Evolutionary conservation across 306 rosid genomes (phyloP).

Genomic region (Quercus agrifolia): DNA sequence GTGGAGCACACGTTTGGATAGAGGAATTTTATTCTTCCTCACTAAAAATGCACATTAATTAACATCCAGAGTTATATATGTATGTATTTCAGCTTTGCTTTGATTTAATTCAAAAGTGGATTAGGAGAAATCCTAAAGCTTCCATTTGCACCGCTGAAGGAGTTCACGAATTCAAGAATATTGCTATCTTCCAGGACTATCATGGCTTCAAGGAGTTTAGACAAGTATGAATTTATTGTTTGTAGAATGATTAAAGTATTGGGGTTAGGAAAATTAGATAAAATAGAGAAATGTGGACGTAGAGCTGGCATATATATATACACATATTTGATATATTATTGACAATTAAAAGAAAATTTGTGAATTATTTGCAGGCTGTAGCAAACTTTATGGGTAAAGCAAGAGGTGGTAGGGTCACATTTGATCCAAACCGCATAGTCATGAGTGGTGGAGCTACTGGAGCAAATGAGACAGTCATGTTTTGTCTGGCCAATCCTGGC

Average conservation of each 20-base stretch:
- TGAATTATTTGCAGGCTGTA: conserved; percentile 44
- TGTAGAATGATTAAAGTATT: too few species aligned
- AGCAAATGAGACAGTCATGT: conserved; percentile 74
- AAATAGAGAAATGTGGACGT: background rate
- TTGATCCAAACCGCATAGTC: conserved; percentile 65
- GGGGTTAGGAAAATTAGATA: background rate
- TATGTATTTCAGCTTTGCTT: conserved; percentile 45
- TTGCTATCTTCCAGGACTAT: conserved; percentile 81
- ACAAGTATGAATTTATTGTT: conserved; percentile 35
- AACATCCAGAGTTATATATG: background rate
- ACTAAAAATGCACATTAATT: background rate
- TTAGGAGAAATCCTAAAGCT: conserved; percentile 60
- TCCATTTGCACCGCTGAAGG: conserved; percentile 84
- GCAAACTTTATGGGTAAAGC: conserved; percentile 81
- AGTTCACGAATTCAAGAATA: conserved; percentile 47
- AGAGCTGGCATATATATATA: background rate
- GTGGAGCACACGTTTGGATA: too few species aligned
- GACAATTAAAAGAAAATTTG: background rate
- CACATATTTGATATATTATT: too few species aligned
- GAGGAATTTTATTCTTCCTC: too few species aligned
- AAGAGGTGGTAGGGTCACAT: conserved; percentile 75
- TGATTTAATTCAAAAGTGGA: conserved; percentile 71
- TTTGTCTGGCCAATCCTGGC: conserved; percentile 83
- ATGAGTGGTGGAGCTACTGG: conserved; percentile 99
- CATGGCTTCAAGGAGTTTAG: conserved; percentile 75